These are phyloP conservation scores for Solanum sejunctum DNA, from an alignment of 257 asterid species.

Conservation along the genomic window DNA sequence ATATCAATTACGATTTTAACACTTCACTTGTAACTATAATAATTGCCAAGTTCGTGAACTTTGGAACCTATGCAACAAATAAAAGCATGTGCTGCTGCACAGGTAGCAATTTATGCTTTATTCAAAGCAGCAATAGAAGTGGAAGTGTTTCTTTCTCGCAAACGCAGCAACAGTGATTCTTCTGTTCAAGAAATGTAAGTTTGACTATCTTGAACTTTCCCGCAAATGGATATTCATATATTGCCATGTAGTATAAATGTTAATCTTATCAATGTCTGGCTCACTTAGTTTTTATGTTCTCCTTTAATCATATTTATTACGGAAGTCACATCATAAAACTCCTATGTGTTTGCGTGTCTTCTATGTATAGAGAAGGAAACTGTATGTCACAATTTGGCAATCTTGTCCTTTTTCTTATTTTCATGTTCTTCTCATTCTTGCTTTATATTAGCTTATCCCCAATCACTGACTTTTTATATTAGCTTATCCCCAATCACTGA, in stretches of 20 bases:
- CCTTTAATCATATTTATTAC: not conserved
- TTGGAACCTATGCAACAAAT: not conserved
- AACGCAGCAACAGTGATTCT: slow-evolving; percentile 51
- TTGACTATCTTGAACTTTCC: not conserved
- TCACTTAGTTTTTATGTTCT: not conserved
- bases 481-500: slow-evolving; percentile 45
- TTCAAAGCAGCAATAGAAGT: slow-evolving; percentile 58
- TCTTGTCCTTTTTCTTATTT: not conserved
- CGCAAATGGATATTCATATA: not conserved
- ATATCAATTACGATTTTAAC: not conserved
- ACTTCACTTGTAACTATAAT: not conserved
- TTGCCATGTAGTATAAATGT: not conserved
- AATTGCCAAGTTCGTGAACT: not conserved
- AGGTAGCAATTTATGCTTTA: slow-evolving; percentile 70
- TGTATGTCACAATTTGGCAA: not conserved
- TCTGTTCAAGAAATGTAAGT: slow-evolving; percentile 57
- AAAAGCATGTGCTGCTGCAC: slow-evolving; percentile 3
- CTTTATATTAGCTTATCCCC: slow-evolving; percentile 43
- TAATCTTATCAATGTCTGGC: not conserved
- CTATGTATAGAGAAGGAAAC: not conserved
- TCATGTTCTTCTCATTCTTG: slow-evolving; percentile 8
- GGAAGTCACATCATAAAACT: not conserved
- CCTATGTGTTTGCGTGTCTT: not conserved
- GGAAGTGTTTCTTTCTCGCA: slow-evolving; percentile 59
- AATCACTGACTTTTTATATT: slow-evolving; percentile 22